These are phyloP conservation scores for Puccinia coronata DNA, from an alignment of 1,284 basidiomycete species.

Conservation along the genomic window DNA sequence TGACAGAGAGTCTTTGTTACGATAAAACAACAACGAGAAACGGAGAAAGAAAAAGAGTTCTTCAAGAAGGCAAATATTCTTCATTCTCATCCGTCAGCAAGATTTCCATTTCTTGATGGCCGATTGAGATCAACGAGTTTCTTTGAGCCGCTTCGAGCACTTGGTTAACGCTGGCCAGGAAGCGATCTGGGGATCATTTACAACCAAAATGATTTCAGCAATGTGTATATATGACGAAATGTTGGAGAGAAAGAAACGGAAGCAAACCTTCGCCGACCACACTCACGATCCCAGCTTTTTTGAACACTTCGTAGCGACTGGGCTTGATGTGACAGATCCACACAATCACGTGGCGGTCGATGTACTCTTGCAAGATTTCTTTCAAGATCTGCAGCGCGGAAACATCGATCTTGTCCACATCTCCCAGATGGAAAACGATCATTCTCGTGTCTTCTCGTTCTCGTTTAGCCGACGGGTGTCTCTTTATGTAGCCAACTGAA, in stretches of 20 bases:
- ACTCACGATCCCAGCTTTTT: constrained; percentile 36
- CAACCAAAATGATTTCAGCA: not conserved
- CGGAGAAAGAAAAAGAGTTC: too few relatives aligned
- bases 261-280: constrained; percentile 31
- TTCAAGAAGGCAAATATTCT: constrained; percentile 27
- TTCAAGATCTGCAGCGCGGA: constrained; percentile 47
- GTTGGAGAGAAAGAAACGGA: not conserved
- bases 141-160: constrained; percentile 28
- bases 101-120: constrained; percentile 17
- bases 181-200: constrained; percentile 1
- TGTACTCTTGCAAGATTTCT: constrained; percentile 41
- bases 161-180: constrained; percentile 30
- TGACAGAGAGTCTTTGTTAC: too few relatives aligned
- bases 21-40: too few relatives aligned
- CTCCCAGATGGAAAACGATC: constrained; percentile 47
- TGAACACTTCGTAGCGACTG: constrained; percentile 21
- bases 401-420: constrained; percentile 45
- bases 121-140: constrained; percentile 30
- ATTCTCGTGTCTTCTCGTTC: constrained; percentile 42
- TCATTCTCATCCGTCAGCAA: constrained; percentile 27
- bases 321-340: constrained; percentile 48
- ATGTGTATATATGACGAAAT: not conserved
- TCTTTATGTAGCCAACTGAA: constrained; percentile 34
- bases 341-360: constrained; percentile 38
- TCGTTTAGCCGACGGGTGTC: constrained; percentile 43